Base-by-base conservation (phyloP, 2,329 filamentous ascomycete genomes). In the Sporothrix humicola region DNA sequence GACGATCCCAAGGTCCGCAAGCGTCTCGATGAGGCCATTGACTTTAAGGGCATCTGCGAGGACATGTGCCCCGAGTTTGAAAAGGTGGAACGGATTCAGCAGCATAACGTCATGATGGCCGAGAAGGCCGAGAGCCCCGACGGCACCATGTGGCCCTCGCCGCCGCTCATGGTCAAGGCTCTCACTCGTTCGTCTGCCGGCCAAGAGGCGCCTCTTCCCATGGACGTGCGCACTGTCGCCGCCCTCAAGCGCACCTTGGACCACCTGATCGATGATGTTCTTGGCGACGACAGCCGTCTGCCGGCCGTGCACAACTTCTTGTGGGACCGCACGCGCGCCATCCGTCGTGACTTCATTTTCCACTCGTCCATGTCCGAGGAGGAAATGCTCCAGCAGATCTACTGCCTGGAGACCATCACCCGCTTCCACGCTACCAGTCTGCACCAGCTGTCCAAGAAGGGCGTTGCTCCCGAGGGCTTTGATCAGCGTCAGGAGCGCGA, bases 11-110 rank as follows among this genome's bases (percentile, higher is more conserved):
- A 90, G 46, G 87, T 89, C 77, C 87, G 87, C 72, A 89, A 90
- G 78, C 86, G 85, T 20, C 83, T 92, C 8, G 85, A 88, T 73
- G 87, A 92, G 78, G 90, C 90, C 7, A 88, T 92, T 66, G 86
- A 88, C 58, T 92, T 92, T 78, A 89, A 89, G 78, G 90, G 90
- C 15, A 90, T 90, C 63, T 91, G 89, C 77, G 88, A 91, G 77
- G 88, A 90, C 37, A 92, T 91, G 90, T 92, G 90, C 75, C 90
- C 90, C 5, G 88, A 91, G 75, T 91, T 87, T 79, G 90, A 92
- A 79, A 88, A 87, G 79, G 85, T 90, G 48, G 87, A 85, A 69
- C 85, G 90, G 74, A 91, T 92, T 73, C 87, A 86, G 66, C 88
- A 91, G 78, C 83, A 85, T 77, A 88, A 91, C 74, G 85, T 90